Conservation (phyloP, 139 green algal genomes). For the Penium margaritaceum region DNA sequence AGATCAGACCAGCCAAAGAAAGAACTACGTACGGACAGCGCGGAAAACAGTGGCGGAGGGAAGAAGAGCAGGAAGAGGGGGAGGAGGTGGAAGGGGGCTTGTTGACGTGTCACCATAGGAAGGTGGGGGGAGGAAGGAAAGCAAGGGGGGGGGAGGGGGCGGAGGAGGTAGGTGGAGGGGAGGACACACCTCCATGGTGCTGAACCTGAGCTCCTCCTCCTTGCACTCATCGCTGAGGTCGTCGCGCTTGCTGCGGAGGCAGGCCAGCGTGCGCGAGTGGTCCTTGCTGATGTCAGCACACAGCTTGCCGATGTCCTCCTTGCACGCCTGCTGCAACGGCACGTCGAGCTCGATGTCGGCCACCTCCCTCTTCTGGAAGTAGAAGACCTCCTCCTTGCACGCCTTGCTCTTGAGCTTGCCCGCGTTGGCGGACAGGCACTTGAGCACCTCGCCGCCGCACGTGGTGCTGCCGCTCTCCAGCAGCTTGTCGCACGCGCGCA, state of each 20-base stretch:
- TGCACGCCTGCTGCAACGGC: constrained; percentile 63
- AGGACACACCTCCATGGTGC: constrained; percentile 15
- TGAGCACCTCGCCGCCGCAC: constrained; percentile 71
- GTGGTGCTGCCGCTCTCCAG: constrained; percentile 51
- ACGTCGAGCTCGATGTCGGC: constrained; percentile 66
- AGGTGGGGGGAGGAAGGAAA: neutral
- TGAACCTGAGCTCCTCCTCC: constrained; percentile 58
- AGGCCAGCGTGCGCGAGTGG: constrained; percentile 64
- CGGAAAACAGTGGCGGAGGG: neutral
- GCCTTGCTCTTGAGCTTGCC: constrained; percentile 61
- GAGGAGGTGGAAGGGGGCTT: no score
- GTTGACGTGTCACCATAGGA: no score
- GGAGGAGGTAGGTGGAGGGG: neutral
- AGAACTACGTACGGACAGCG: no score
- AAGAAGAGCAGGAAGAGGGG: no score
- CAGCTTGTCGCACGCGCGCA: constrained; percentile 50
- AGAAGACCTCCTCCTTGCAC: constrained; percentile 74
- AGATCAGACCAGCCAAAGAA: no score
- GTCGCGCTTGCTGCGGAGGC: constrained; percentile 61
- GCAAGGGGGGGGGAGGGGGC: neutral
- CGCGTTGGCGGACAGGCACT: constrained; percentile 70
- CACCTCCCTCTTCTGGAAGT: constrained; percentile 77
- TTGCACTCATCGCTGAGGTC: constrained; percentile 59
- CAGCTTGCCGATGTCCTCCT: constrained; percentile 63
- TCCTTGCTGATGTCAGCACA: constrained; percentile 20